phyloP scores from a whole-genome alignment of 768 basidiomycete species.

The Lepiota brunneoincarnata region DNA sequence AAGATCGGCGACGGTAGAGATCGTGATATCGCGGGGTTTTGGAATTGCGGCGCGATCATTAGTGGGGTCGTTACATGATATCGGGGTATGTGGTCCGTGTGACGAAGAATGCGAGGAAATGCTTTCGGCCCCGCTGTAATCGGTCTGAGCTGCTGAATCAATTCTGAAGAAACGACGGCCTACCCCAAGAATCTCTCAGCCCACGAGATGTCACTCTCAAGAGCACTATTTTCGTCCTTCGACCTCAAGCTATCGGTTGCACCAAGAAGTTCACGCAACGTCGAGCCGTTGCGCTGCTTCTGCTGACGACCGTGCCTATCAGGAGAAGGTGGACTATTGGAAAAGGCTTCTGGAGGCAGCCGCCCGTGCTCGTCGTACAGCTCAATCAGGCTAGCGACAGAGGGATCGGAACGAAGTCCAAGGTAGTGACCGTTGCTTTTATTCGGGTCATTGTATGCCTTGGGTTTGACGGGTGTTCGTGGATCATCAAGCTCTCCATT shows the following conservation, averaged over 20 bases:
- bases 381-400: constrained; percentile 69
- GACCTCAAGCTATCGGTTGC: constrained; percentile 36
- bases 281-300: constrained; percentile 65
- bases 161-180: constrained; percentile 16
- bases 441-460: constrained; percentile 35
- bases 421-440: constrained; percentile 43
- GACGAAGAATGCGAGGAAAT: constrained; percentile 24
- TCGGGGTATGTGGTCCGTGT: constrained; percentile 48
- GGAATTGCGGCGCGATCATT: constrained; percentile 20
- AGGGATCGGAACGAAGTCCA: constrained; percentile 70
- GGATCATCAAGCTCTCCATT: constrained; percentile 37
- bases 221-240: constrained; percentile 29
- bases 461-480: constrained; percentile 22
- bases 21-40: constrained; percentile 31
- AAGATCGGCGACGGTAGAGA: constrained; percentile 46
- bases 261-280: constrained; percentile 71
- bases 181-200: constrained; percentile 74
- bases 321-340: constrained; percentile 49
- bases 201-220: constrained; percentile 82
- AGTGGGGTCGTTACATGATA: constrained; percentile 32
- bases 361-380: constrained; percentile 74
- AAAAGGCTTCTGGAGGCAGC: constrained; percentile 60
- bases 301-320: constrained; percentile 29
- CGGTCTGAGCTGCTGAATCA: background rate
- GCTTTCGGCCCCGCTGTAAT: constrained; percentile 41